Base-by-base conservation (phyloP, 2,329 filamentous ascomycete genomes). In the Bipolaris victoriae region DNA sequence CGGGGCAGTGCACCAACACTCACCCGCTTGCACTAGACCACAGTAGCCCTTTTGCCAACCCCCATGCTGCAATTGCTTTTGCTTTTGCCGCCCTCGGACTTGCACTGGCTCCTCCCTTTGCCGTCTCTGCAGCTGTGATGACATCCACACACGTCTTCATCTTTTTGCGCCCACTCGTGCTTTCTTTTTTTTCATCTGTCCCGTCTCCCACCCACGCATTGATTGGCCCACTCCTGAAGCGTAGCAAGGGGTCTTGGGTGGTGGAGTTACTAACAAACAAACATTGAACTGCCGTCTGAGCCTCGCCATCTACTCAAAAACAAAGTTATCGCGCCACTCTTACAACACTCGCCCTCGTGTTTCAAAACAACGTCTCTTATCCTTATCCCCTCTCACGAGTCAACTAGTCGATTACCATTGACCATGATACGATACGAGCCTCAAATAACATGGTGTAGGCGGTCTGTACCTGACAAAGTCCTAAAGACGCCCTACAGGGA, bases 201-300 rank as follows among this genome's bases (percentile, higher is more conserved):
- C 64, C 62, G 57, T 58, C 56, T 44, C 43, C 49, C 37, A 44
- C 29, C 52, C 46, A 54, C 45, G n/a, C 49, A 52, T 49, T 53
- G 52, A 67, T 66, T 65, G 63, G 66, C 49, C 44, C 45, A 50
- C 40, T 24, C 13, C 40, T 44, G 41, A 29, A 44, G 44, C 54
- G 54, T 44, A 33, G 53, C 41, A 65, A 59, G 41, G 62, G 55
- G 58, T 29, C 43, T 10, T 16, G 24, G 18, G 45, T 24, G 15
- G 24, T 51, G 29, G 24, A 48, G 46, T 33, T 33, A 44, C 36
- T 55, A 70, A 66, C 61, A 71, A 68, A 69, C 64, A 66, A 68
- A 68, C 60, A 61, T 54, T 44, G 58, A 48, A 9, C 56, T 57
- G 57, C 56, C 61, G 62, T 67, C 59, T 61, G 62, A 61, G 62